Evolutionary conservation across 1,284 basidiomycete species (phyloP), one percentile per base, ranked within the genome.

Genomic region (Vanrija sp.): DNA sequence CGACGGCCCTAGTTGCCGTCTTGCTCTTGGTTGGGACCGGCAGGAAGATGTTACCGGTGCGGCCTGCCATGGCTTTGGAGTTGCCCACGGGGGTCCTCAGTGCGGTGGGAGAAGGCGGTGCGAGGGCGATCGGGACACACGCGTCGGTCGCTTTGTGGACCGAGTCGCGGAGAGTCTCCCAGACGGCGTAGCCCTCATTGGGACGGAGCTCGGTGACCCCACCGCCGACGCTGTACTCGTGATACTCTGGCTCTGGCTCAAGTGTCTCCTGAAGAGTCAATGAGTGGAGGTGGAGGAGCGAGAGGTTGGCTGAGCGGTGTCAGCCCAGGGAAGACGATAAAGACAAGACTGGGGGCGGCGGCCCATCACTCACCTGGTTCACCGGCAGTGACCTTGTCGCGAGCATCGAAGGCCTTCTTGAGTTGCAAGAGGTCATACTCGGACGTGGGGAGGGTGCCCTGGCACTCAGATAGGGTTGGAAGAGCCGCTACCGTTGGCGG

Each of bases 281-380:
- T 3, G 71, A 67, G 51, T 72, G 68, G 4, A 69, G 50, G 55
- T 71, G 72, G 43, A 65, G 58, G 31, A 56, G 57, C 15, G 43
- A 23, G 3, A 45, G 18, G 41, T 35, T 20, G 19, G 31, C 37
- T 52, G 39, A 18, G 20, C 22, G 22, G 43, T 12, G 25, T 35
- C 14, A 20, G 23, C 9, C 2, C 45, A 20, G 20, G 14, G n/a
- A 19, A 18, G 25, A 25, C 15, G 6, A 12, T 16, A 15, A 6
- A 9, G n/a, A n/a, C n/a, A 31, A 23, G 14, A 23, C 23, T 14
- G 41, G 16, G 12, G 14, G 14, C 10, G 22, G n/a, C 3, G 20
- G 1, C 24, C 2, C 16, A 16, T 6, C 15, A 39, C 54, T 44
- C 18, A 55, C 54, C 10, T 3, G 45, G 41, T 9, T 38, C 25